Conservation (phyloP, 495 filamentous ascomycete species). For the Beverwykella pulmonaria region DNA sequence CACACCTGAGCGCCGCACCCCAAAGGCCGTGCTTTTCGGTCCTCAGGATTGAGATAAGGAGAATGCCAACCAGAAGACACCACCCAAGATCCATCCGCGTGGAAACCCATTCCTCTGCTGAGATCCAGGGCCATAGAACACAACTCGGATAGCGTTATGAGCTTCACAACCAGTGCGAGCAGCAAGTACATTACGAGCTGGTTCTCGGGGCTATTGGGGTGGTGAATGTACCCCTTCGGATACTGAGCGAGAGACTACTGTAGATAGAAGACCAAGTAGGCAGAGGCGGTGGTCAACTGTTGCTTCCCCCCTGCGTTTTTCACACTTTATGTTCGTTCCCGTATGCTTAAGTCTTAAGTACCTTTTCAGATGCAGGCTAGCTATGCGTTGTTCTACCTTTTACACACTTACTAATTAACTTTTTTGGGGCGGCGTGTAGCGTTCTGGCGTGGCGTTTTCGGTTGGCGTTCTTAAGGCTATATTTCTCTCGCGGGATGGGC, state of each 20-base stretch:
- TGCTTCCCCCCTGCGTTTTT: background rate
- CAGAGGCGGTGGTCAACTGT: background rate
- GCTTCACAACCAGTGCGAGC: slow-evolving; percentile 15
- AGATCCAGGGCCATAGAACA: background rate
- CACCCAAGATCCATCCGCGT: slow-evolving; percentile 4
- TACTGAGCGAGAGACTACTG: no score
- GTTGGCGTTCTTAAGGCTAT: no score
- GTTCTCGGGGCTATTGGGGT: slow-evolving; percentile 33
- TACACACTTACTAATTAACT: slow-evolving; percentile 4
- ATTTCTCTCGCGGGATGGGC: no score
- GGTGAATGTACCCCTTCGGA: background rate
- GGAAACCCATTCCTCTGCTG: slow-evolving; percentile 19
- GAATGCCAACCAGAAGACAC: slow-evolving; percentile 14
- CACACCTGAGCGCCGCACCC: background rate
- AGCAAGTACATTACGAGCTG: slow-evolving; percentile 24
- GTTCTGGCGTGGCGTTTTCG: slow-evolving; percentile 12
- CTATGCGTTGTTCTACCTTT: background rate
- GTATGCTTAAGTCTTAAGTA: no score
- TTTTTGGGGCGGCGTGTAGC: background rate
- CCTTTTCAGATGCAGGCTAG: no score
- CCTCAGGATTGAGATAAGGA: slow-evolving; percentile 2
- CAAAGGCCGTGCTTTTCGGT: background rate
- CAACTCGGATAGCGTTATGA: slow-evolving; percentile 19
- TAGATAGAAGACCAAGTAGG: background rate
- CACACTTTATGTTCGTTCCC: no score